A percentile compares a stretch with the other conserved stretches of the same genome.
Evolutionary conservation across 2,329 filamentous ascomycete species (phyloP).

Genomic region (Didymellaceae sp.): DNA sequence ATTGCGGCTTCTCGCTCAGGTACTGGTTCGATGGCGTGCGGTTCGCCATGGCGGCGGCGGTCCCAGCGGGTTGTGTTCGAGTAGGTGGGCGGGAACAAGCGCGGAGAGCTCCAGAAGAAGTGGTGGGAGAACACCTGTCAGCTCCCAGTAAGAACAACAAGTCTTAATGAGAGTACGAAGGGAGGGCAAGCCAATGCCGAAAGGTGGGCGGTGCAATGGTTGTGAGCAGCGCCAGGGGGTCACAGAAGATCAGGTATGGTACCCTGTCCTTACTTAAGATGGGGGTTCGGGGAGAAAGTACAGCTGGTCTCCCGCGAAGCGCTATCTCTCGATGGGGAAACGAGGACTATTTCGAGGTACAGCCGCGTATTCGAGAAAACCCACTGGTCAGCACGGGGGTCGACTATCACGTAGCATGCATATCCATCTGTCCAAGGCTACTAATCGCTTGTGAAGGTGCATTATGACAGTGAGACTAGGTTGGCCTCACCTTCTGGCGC

Average conservation of each 20-base stretch:
- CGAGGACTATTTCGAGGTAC: constrained; percentile 28
- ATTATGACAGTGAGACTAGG: not conserved
- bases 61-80: constrained; percentile 27
- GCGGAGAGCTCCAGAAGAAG: constrained; percentile 17
- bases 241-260: constrained; percentile 30
- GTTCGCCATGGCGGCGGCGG: constrained; percentile 47
- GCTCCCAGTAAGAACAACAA: constrained; percentile 19
- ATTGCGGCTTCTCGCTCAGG: constrained; percentile 41
- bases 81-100: constrained; percentile 25
- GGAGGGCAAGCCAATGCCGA: constrained; percentile 30
- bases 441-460: not conserved
- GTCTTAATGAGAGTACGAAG: constrained; percentile 48
- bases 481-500: not conserved
- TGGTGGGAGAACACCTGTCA: constrained; percentile 19
- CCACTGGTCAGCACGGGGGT: constrained; percentile 3
- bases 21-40: constrained; percentile 36
- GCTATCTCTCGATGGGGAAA: constrained; percentile 29
- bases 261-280: constrained; percentile 35
- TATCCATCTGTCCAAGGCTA: not conserved
- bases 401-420: too few species aligned
- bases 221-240: constrained; percentile 32
- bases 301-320: constrained; percentile 33
- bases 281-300: constrained; percentile 30
- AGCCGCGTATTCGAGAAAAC: constrained; percentile 17
- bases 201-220: constrained; percentile 29